phyloP scores from a whole-genome alignment of 805 yeast genomes.

The Hanseniaspora guilliermondii region DNA sequence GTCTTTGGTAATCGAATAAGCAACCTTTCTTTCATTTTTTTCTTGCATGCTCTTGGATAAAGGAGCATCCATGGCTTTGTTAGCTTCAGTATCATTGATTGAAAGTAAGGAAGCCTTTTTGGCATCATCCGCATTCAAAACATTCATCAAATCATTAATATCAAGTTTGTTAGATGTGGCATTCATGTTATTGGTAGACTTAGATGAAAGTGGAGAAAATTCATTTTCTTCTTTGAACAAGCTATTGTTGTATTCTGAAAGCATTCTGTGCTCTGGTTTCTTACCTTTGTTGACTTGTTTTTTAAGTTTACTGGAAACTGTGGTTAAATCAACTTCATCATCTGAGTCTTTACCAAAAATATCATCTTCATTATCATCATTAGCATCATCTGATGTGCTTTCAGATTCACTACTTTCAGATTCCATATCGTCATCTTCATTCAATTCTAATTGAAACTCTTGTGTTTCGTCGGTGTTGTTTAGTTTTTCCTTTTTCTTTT shows the following conservation, averaged over 20 bases:
- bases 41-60: constrained; percentile 76
- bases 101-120: constrained; percentile 40
- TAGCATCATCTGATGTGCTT: constrained; percentile 14
- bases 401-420: constrained; percentile 13
- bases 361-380: constrained; percentile 21
- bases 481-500: constrained; percentile 22
- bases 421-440: constrained; percentile 21
- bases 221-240: constrained; percentile 43
- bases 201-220: constrained; percentile 37
- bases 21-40: constrained; percentile 75
- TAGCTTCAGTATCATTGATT: constrained; percentile 25
- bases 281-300: constrained; percentile 28
- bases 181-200: constrained; percentile 14
- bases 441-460: constrained; percentile 19
- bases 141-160: constrained; percentile 63
- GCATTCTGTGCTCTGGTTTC: constrained; percentile 40
- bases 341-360: constrained; percentile 19
- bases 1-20: constrained; percentile 75
- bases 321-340: constrained; percentile 40
- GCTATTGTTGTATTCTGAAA: constrained; percentile 27
- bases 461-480: constrained; percentile 18
- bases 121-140: constrained; percentile 39
- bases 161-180: constrained; percentile 41
- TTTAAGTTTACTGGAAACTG: constrained; percentile 31
- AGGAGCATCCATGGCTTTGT: constrained; percentile 58